Evolutionary conservation across 2,329 filamentous ascomycete genomes (phyloP).

Genomic region (Phaeosphaeriaceae sp.): DNA sequence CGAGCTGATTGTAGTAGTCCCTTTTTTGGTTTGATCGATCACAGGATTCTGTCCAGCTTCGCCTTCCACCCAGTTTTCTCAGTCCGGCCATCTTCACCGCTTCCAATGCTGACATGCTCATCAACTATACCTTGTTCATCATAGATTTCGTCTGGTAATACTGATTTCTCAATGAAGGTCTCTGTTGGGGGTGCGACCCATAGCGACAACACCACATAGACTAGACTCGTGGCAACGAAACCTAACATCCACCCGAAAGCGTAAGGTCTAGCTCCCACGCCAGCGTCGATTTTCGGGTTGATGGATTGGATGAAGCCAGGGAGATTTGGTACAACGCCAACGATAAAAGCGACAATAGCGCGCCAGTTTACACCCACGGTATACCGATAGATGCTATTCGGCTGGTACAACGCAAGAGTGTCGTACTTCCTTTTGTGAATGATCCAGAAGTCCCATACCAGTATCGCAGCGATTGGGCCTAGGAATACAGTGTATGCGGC

Average conservation of each 20-base stretch:
- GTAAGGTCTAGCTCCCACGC: constrained; percentile 62
- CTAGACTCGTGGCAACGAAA: constrained; percentile 61
- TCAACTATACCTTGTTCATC: constrained; percentile 36
- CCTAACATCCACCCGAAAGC: constrained; percentile 71
- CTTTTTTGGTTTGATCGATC: not conserved
- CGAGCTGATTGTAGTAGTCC: no score
- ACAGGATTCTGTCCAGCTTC: constrained; percentile 43
- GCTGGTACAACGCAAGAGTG: constrained; percentile 60
- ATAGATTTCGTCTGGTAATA: constrained; percentile 49
- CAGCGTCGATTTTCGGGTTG: constrained; percentile 49
- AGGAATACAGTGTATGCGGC: constrained; percentile 70
- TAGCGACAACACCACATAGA: constrained; percentile 61
- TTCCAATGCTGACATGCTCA: constrained; percentile 37
- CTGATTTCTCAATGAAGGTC: constrained; percentile 54
- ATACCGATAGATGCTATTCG: constrained; percentile 60
- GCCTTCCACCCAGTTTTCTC: constrained; percentile 45
- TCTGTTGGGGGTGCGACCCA: constrained; percentile 57
- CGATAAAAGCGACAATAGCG: constrained; percentile 63
- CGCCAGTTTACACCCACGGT: constrained; percentile 64
- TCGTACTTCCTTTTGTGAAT: constrained; percentile 58
- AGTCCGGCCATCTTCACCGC: constrained; percentile 22
- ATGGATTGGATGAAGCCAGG: constrained; percentile 60
- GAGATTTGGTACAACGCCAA: constrained; percentile 62
- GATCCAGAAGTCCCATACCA: constrained; percentile 67
- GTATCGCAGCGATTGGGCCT: constrained; percentile 67